A percentile compares a stretch with the other conserved stretches of the same genome.
phyloP scores from a whole-genome alignment of 2,329 filamentous ascomycete genomes.

The Trichoderma hamatum region DNA sequence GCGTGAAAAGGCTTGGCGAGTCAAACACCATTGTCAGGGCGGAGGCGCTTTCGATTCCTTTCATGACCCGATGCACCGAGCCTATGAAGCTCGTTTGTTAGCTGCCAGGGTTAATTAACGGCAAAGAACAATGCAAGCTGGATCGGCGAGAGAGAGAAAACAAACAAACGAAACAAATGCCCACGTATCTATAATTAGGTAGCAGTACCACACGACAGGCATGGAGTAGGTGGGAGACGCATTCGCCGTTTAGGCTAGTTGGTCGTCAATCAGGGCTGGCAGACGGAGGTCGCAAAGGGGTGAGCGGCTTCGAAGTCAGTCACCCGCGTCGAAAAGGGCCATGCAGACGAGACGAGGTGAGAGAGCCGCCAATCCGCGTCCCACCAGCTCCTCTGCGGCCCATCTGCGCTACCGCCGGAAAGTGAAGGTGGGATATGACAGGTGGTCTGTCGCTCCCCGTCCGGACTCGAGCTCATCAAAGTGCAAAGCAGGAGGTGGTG shows the following conservation, averaged over 20 bases:
- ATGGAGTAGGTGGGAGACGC: conserved; percentile 11
- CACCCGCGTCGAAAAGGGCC: conserved; percentile 9
- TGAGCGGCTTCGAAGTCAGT: background rate
- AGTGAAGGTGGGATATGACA: conserved; percentile 16
- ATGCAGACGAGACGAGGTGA: conserved; percentile 18
- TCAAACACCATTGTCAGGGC: background rate
- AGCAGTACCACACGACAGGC: background rate
- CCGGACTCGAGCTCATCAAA: background rate
- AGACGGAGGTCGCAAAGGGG: conserved; percentile 11
- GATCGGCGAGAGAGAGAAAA: background rate
- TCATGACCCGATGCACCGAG: background rate
- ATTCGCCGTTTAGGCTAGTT: conserved; percentile 10
- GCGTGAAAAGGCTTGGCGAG: background rate
- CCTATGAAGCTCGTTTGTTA: background rate
- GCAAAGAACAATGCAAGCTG: background rate
- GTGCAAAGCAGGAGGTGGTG: background rate
- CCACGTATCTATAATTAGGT: background rate
- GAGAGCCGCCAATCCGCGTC: background rate
- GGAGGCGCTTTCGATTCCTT: background rate
- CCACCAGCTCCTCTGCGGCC: conserved; percentile 11
- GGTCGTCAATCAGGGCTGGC: background rate
- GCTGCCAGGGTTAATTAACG: background rate
- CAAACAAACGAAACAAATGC: background rate
- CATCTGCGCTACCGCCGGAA: conserved; percentile 11
- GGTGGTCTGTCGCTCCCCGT: background rate